Evolutionary conservation across 768 basidiomycete species (phyloP).

Genomic region (Phaeotremella skinneri): DNA sequence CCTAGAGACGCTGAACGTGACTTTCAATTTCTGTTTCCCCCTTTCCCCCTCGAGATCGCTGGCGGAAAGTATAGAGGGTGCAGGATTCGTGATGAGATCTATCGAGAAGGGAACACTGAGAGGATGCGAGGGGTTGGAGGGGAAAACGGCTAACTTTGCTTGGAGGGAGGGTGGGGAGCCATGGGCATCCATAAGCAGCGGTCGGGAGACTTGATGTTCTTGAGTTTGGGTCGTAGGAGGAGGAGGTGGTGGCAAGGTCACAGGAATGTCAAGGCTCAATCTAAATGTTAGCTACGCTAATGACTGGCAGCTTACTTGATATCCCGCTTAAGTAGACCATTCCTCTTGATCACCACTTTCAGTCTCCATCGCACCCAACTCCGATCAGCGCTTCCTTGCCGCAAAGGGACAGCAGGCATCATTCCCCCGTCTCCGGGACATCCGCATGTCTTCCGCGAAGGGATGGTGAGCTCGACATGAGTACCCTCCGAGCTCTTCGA

Average conservation of each 20-base stretch:
- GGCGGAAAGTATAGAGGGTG: constrained; percentile 8
- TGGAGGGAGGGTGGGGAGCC: constrained; percentile 1
- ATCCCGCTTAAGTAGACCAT: constrained; percentile 22
- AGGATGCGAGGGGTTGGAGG: constrained; percentile 5
- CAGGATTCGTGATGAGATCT: background rate
- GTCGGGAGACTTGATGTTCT: constrained; percentile 4
- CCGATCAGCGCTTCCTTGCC: background rate
- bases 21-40: constrained; percentile 2
- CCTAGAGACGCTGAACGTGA: constrained; percentile 10
- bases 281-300: background rate
- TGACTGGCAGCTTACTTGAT: constrained; percentile 10
- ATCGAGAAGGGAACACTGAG: constrained; percentile 10
- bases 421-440: constrained; percentile 13
- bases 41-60: constrained; percentile 1
- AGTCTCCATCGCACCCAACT: constrained; percentile 15
- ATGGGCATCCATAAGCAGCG: background rate
- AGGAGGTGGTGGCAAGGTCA: constrained; percentile 1
- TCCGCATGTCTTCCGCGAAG: constrained; percentile 7
- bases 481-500: constrained; percentile 4
- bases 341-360: constrained; percentile 15
- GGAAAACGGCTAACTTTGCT: background rate
- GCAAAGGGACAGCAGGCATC: background rate
- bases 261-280: constrained; percentile 3
- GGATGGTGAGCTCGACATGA: constrained; percentile 5
- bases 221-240: background rate